phyloP scores from a whole-genome alignment of 169 alveolate genomes.

The Eimeria maxima region DNA sequence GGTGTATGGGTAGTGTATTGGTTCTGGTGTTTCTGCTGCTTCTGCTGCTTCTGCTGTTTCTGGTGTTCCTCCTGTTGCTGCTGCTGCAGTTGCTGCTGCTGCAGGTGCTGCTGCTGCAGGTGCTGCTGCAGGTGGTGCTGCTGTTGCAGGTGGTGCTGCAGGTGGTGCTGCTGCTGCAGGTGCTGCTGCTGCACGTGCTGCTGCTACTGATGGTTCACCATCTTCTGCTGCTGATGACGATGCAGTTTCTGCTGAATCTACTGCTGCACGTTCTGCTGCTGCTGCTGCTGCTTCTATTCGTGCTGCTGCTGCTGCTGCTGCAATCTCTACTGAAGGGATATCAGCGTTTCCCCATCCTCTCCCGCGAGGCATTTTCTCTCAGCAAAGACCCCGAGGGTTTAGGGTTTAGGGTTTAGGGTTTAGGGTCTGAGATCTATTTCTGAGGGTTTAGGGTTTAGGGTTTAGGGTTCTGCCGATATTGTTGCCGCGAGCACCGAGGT shows the following conservation, averaged over 20 bases:
- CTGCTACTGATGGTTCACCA: not conserved
- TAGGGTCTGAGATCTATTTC: not conserved
- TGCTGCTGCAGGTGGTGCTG: conserved; percentile 34
- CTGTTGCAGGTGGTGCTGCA: not conserved
- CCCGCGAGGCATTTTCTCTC: too few relatives aligned
- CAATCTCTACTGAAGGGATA: too few relatives aligned
- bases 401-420: conserved; percentile 32
- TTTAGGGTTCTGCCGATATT: conserved; percentile 7
- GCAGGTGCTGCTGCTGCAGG: conserved; percentile 38
- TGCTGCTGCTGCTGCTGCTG: too few relatives aligned
- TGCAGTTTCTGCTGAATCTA: too few relatives aligned
- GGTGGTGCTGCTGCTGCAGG: not conserved
- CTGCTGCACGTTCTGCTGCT: too few relatives aligned
- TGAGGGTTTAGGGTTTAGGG: conserved; percentile 2
- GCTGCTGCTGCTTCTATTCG: too few relatives aligned
- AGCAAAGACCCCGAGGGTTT: not conserved
- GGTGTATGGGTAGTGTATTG: not conserved
- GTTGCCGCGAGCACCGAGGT: too few relatives aligned
- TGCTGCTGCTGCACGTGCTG: conserved; percentile 35
- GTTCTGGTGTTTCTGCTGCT: not conserved
- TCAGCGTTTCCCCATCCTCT: too few relatives aligned
- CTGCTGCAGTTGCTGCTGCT: conserved; percentile 31
- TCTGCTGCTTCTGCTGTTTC: not conserved
- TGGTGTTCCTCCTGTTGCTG: not conserved
- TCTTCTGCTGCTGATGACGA: too few relatives aligned